Evolutionary conservation across 2,329 filamentous ascomycete genomes (phyloP).

Genomic region (Graphiopsis chlorocephala): DNA sequence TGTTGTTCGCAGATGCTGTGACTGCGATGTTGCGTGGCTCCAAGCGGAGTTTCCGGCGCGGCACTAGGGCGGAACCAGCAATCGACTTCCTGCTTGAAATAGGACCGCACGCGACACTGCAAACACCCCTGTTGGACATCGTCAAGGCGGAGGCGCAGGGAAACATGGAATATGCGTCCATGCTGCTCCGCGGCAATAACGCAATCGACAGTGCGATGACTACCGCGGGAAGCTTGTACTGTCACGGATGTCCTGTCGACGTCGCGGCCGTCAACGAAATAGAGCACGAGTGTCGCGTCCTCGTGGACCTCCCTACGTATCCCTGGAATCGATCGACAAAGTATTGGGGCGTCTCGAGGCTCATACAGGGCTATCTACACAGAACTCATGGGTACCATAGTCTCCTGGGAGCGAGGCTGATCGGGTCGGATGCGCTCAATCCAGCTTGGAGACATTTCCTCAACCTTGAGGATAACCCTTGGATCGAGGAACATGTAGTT

Average conservation of each 20-base stretch:
- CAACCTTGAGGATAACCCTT: background rate
- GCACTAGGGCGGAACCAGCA: background rate
- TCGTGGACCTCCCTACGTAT: background rate
- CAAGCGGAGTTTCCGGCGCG: background rate
- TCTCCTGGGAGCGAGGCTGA: conserved; percentile 43
- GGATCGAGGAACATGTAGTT: background rate
- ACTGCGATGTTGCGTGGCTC: background rate
- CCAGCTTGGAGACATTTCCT: conserved; percentile 1
- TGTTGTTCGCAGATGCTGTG: background rate
- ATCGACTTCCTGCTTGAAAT: conserved; percentile 3
- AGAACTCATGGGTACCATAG: conserved; percentile 36
- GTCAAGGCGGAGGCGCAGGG: background rate
- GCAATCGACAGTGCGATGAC: background rate
- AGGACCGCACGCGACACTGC: background rate
- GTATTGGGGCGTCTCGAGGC: conserved; percentile 16
- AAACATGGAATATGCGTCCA: background rate
- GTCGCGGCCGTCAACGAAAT: background rate
- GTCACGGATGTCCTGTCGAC: background rate
- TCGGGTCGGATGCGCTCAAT: background rate
- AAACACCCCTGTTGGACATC: background rate
- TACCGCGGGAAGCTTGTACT: background rate
- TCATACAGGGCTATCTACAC: background rate
- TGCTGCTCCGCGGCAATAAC: background rate
- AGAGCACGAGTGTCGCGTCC: background rate
- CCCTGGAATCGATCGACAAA: conserved; percentile 16